These are phyloP conservation scores for Boletellus deceptivus DNA, from an alignment of 1,284 basidiomycete genomes.

Conservation along the genomic window DNA sequence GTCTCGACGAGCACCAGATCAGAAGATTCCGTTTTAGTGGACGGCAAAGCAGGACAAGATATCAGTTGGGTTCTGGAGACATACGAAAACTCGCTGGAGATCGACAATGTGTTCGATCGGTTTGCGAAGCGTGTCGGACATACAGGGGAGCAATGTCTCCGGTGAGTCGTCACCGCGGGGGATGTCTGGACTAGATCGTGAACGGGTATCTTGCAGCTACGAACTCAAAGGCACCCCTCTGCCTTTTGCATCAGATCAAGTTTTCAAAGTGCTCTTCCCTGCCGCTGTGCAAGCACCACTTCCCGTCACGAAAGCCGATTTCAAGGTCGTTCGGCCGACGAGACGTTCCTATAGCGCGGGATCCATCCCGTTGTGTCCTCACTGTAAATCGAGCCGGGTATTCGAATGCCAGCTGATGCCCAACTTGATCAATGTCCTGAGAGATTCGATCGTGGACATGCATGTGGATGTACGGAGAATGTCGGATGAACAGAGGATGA, in stretches of 20 bases:
- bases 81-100: constrained; percentile 74
- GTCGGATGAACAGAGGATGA: constrained; percentile 59
- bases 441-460: constrained; percentile 27
- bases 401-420: constrained; percentile 90
- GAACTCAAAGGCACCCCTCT: constrained; percentile 73
- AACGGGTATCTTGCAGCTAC: constrained; percentile 51
- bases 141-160: constrained; percentile 74
- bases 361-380: constrained; percentile 54
- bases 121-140: constrained; percentile 67
- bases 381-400: constrained; percentile 57
- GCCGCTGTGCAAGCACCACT: constrained; percentile 41
- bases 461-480: constrained; percentile 33
- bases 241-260: constrained; percentile 66
- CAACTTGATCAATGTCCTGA: constrained; percentile 74
- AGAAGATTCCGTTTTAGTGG: constrained; percentile 40
- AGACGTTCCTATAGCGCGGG: constrained; percentile 51
- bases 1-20: constrained; percentile 39
- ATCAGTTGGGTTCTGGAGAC: constrained; percentile 62
- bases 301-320: constrained; percentile 56
- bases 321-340: constrained; percentile 48
- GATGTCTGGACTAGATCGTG: constrained; percentile 1
- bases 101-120: constrained; percentile 77
- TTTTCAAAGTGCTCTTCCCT: constrained; percentile 74
- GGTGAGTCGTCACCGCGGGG: constrained; percentile 45
- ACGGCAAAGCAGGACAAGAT: constrained; percentile 43